Evolutionary conservation across 768 basidiomycete species (phyloP).

Genomic region (Rhizopogon vesiculosus): DNA sequence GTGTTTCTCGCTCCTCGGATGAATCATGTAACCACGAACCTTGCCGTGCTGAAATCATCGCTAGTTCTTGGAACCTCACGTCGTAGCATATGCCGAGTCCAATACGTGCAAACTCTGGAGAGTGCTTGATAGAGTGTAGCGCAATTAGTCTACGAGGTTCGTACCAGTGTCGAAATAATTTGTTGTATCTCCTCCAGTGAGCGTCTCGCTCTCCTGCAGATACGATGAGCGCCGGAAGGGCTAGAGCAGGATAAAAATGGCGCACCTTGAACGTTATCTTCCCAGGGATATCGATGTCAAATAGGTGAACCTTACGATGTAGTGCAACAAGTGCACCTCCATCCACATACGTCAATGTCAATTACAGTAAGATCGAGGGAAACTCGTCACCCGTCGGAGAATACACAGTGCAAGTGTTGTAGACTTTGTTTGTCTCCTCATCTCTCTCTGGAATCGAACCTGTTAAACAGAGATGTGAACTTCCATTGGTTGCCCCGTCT

Average conservation of each 20-base stretch:
- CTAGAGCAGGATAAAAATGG: neutral
- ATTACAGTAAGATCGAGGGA: neutral
- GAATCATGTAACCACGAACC: constrained; percentile 38
- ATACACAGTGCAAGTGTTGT: constrained; percentile 93
- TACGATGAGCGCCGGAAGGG: constrained; percentile 3
- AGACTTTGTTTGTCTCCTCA: constrained; percentile 56
- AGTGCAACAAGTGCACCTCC: constrained; percentile 79
- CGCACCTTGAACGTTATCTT: constrained; percentile 83
- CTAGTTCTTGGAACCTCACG: constrained; percentile 89
- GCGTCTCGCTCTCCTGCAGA: constrained; percentile 77
- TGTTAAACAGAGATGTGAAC: constrained; percentile 25
- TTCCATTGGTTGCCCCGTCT: neutral
- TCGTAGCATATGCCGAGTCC: constrained; percentile 98
- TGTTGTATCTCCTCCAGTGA: constrained; percentile 68
- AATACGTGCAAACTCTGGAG: constrained; percentile 89
- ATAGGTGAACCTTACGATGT: constrained; percentile 94
- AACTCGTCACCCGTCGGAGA: constrained; percentile 58
- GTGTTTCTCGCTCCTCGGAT: neutral
- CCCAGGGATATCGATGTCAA: constrained; percentile 96
- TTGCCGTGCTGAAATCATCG: constrained; percentile 84
- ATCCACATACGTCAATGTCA: neutral
- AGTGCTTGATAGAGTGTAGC: neutral
- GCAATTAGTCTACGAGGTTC: neutral
- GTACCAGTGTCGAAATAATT: constrained; percentile 88
- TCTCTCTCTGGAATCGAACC: constrained; percentile 93